Evolutionary conservation across 1,139 yeast genomes (phyloP), one percentile per base, ranked within the genome.

Genomic region (Magnusiomyces fungicola): DNA sequence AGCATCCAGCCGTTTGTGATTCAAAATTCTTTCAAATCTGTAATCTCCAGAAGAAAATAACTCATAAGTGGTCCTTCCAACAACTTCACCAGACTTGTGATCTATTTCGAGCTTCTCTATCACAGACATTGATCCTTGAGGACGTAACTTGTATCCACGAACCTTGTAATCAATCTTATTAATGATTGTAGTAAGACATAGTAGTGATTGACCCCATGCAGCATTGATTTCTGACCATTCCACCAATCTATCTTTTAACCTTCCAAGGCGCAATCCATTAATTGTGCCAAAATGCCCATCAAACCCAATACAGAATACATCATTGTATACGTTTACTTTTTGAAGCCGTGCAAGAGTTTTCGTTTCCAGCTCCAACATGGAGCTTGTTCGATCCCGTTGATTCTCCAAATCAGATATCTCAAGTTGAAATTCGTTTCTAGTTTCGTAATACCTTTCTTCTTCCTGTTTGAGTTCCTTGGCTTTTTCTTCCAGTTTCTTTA

Each of bases 191-290:
- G 82, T 75, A 39, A 90, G 64, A 22, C 90, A 66, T 19, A 89
- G 65, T 3, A 87, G 76, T 1, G 90, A 70, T 59, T 90, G 96
- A 0, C 98, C 98, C 64, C 92, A 69, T 0, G 96, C 97, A 1
- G 95, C 94, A 62, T 90, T 92, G 39, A 89, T 81, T 59, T 92
- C 98, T 47, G 87, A 80, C 95, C 96, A 89, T 2, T 94, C 85
- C 0, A 90, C 50, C 44, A 42, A 75, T 52, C 73, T 69, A 1
- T 73, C 75, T 43, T 76, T 76, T 43, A 79, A 62, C 23, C 79
- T 69, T 0, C 97, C 98, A 14, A 92, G 65, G 50, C 96, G 69
- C 43, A 87, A 72, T 0, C 92, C 95, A 64, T 90, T 90, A 25
- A 92, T 90, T 0, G 94, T 84, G 1, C 95, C 97, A 67, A 84